phyloP scores from a whole-genome alignment of 805 yeast species.

The Zygoascus tannicola region DNA sequence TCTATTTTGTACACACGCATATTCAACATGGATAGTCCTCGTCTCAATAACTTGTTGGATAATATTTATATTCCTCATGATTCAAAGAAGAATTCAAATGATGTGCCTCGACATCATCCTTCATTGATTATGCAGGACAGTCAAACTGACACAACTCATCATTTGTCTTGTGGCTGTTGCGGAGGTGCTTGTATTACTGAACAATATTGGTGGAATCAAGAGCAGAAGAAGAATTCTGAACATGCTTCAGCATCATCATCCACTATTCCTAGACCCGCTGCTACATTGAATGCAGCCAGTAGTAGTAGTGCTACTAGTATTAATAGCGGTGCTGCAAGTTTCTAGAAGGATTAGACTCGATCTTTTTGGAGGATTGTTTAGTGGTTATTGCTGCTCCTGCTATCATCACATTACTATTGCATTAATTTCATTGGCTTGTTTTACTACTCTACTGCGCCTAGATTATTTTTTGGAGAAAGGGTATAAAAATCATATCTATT shows the following conservation, averaged over 20 bases:
- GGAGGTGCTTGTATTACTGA: constrained; percentile 33
- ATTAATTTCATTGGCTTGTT: too few species aligned
- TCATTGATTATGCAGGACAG: constrained; percentile 49
- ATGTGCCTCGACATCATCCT: constrained; percentile 45
- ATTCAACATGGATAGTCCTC: constrained; percentile 38
- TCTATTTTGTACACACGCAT: too few species aligned
- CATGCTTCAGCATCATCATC: constrained; percentile 1
- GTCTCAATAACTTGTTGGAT: constrained; percentile 32
- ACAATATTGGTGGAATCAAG: constrained; percentile 30
- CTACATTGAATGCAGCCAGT: constrained; percentile 1
- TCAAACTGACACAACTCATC: constrained; percentile 42
- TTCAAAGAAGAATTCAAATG: constrained; percentile 11
- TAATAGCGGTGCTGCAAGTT: not conserved
- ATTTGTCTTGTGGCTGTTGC: constrained; percentile 34
- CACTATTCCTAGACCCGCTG: constrained; percentile 9
- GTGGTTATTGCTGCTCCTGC: too few species aligned
- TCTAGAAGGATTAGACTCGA: too few species aligned
- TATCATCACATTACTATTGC: too few species aligned
- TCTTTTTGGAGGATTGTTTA: too few species aligned
- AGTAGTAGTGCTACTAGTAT: constrained; percentile 9
- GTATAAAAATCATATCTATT: too few species aligned
- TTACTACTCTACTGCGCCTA: too few species aligned
- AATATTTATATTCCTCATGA: constrained; percentile 41
- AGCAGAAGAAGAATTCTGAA: constrained; percentile 8
- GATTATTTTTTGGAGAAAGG: too few species aligned